Conservation (phyloP, 352 stramenopile species). For the Globisporangium ultimum region DNA sequence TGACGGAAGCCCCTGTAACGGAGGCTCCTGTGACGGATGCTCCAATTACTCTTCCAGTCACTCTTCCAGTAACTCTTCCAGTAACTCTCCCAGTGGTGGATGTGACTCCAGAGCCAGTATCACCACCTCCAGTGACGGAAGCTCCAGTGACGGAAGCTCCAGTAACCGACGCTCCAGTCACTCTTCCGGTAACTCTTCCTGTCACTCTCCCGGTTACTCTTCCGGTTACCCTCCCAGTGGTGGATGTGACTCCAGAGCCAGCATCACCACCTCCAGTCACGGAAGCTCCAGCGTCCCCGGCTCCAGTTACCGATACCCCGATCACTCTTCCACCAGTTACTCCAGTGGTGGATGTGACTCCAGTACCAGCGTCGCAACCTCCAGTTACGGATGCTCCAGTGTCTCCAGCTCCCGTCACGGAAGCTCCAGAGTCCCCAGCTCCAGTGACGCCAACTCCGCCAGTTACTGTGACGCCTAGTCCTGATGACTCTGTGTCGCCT, state of each 20-base stretch:
- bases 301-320: background rate
- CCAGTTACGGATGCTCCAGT: conserved; percentile 7
- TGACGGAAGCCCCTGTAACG: conserved; percentile 6
- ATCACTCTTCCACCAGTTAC: too few species aligned
- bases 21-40: conserved; percentile 20
- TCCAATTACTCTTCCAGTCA: too few species aligned
- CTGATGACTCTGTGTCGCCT: conserved; percentile 1
- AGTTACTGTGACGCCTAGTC: background rate
- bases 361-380: background rate
- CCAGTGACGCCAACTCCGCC: conserved; percentile 1
- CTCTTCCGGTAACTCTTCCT: too few species aligned
- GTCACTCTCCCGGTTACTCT: too few species aligned
- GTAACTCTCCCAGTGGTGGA: background rate
- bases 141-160: background rate
- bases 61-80: too few species aligned
- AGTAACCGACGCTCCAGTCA: background rate
- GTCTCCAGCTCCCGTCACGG: background rate
- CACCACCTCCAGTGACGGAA: conserved; percentile 2
- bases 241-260: background rate
- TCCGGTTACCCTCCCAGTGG: background rate
- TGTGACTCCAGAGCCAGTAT: background rate
- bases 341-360: background rate
- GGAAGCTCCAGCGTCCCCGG: conserved; percentile 3
- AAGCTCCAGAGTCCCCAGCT: background rate
- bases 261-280: conserved; percentile 1